Base-by-base conservation (phyloP, 2,329 filamentous ascomycete species). In the Penicillium sp. region DNA sequence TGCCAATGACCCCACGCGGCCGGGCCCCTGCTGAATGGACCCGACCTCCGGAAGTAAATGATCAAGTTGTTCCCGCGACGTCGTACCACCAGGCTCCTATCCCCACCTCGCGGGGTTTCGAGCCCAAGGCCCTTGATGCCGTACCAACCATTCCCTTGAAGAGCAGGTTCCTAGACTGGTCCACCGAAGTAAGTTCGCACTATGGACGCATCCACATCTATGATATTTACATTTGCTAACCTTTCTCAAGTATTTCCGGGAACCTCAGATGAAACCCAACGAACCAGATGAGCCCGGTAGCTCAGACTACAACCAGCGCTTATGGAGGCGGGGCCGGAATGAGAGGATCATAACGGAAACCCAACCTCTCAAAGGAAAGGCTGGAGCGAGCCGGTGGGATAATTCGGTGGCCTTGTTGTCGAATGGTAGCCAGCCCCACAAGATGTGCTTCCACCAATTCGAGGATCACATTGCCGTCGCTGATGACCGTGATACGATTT, bases 401-500 rank as follows among this genome's bases (percentile, higher is more conserved):
- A 86, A 87, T 53, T 84, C 88, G 36, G 79, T 86, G 40, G 86
- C 87, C 14, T 86, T 95, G 54, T 84, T 96, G 66, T 91, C 92
- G 64, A 97, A 96, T 59, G 84, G 86, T 27, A 87, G 86, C 28
- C 93, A 96, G 66, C 92, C 93, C 0, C 83, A 86, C 55, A 95
- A 91, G 73, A 88, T 99, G 85, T 87, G 88, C 4, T 95, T 97
- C 69, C 93, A 99, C 72, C 93, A 99, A 66, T 99, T 96, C 61
- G 93, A 99, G 67, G 88, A 96, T 63, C 91, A 97, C 65, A 80
- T 99, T 16, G 89, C 93, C 1, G 89, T 96, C 11, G 89, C 90
- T 11, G 93, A 99, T 70, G 91, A 95, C 62, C 84, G 87, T 47
- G 95, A 99, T 70, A 95, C 86, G 3, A 84, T 97, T 59, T 85